Conservation (phyloP, 805 yeast species). For the fission yeast (Schizosaccharomyces pombe) region DNA sequence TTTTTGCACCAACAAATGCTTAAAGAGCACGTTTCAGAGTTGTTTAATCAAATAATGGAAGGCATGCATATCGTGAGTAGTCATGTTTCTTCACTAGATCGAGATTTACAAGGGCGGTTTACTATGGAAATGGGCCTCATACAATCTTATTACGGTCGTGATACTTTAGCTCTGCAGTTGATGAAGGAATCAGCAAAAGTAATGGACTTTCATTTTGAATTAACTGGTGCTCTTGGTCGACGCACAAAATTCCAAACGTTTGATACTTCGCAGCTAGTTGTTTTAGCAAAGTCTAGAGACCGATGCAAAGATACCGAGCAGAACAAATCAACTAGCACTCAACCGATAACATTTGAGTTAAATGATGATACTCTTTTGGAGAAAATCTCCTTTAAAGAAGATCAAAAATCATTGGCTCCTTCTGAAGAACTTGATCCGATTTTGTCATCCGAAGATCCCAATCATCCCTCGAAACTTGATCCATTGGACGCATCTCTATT, state of each 20-base stretch:
- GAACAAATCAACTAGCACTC: background rate
- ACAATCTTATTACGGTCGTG: slow-evolving; percentile 11
- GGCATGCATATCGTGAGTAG: slow-evolving; percentile 5
- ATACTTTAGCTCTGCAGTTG: slow-evolving; percentile 23
- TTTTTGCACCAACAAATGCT: slow-evolving; percentile 17
- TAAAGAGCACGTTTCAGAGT: slow-evolving; percentile 10
- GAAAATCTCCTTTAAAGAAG: background rate
- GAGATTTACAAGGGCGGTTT: slow-evolving; percentile 6
- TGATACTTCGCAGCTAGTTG: slow-evolving; percentile 48
- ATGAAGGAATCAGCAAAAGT: slow-evolving; percentile 15
- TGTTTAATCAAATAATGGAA: slow-evolving; percentile 12
- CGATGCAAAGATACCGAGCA: background rate
- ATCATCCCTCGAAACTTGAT: slow-evolving; percentile 49
- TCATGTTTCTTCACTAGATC: background rate
- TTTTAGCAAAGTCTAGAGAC: slow-evolving; percentile 32
- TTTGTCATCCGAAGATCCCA: slow-evolving; percentile 33
- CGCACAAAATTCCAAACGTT: slow-evolving; percentile 61
- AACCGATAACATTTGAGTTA: slow-evolving; percentile 1
- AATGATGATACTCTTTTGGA: slow-evolving; percentile 5
- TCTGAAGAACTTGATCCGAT: slow-evolving; percentile 21
- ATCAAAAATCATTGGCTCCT: background rate
- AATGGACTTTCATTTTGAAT: slow-evolving; percentile 26
- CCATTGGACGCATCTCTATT: slow-evolving; percentile 55
- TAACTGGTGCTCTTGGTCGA: slow-evolving; percentile 76
- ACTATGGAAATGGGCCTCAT: slow-evolving; percentile 11